These are phyloP conservation scores for Paecilomyces fulvus DNA, from an alignment of 2,329 filamentous ascomycete genomes.

Conservation along the genomic window DNA sequence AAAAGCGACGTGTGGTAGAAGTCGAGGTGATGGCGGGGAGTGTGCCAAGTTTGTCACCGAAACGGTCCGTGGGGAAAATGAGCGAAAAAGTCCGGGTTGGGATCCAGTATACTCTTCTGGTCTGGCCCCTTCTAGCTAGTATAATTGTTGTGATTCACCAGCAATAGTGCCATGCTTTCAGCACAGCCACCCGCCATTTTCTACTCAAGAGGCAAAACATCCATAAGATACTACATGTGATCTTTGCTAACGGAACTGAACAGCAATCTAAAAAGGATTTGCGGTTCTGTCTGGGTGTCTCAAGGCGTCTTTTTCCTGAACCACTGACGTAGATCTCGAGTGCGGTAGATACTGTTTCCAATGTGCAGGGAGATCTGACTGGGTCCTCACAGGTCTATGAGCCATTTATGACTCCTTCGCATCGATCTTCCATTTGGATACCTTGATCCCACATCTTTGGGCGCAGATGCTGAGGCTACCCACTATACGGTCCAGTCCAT, in stretches of 20 bases:
- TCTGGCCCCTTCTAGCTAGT: no score
- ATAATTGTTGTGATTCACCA: no score
- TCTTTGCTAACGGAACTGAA: neutral
- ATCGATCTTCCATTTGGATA: neutral
- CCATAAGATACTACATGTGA: neutral
- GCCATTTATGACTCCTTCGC: neutral
- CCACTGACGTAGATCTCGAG: neutral
- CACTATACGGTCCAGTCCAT: neutral
- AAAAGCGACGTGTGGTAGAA: slow-evolving; percentile 4
- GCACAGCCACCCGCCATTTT: neutral
- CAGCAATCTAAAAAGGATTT: neutral
- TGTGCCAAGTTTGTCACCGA: neutral
- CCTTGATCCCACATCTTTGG: neutral
- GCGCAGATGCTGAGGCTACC: neutral
- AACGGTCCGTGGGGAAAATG: neutral
- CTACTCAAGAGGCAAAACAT: neutral
- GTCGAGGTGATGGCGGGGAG: neutral
- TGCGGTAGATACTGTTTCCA: no score
- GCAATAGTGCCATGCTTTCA: neutral
- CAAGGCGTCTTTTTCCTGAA: neutral
- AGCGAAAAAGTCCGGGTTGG: neutral
- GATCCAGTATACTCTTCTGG: no score
- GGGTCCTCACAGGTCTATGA: no score
- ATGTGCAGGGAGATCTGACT: no score
- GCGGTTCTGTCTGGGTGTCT: neutral